These are phyloP conservation scores for Trametes cubensis DNA, from an alignment of 768 basidiomycete genomes.

Conservation along the genomic window DNA sequence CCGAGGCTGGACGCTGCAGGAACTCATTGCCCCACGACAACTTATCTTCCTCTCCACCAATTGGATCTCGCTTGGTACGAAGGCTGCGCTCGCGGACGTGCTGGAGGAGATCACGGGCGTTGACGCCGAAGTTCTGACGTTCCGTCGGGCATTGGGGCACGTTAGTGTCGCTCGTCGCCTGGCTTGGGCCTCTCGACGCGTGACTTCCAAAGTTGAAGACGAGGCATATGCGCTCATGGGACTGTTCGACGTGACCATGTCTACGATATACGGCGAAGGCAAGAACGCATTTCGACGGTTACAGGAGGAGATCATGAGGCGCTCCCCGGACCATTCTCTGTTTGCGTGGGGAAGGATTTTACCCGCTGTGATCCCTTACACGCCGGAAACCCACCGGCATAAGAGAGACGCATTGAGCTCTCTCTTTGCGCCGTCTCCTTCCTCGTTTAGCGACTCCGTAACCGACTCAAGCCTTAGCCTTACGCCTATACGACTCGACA, in stretches of 20 bases:
- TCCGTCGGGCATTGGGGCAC: neutral
- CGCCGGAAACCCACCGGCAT: neutral
- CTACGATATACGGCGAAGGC: neutral
- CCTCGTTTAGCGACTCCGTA: neutral
- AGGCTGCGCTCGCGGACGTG: neutral
- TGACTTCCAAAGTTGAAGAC: neutral
- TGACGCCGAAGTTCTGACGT: neutral
- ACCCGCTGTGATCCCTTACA: too few relatives aligned
- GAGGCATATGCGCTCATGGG: neutral
- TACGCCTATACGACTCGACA: neutral
- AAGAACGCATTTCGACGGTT: neutral
- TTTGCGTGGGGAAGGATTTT: neutral
- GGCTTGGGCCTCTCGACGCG: neutral
- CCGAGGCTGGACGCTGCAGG: neutral
- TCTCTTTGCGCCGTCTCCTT: neutral
- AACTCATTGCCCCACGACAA: neutral
- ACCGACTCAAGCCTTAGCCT: neutral
- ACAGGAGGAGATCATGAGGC: neutral
- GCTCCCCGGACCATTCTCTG: neutral
- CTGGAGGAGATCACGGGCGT: neutral
- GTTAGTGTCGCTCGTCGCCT: neutral
- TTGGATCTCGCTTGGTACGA: neutral
- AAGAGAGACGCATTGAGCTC: neutral
- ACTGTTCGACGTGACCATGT: neutral
- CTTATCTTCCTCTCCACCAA: neutral